Base-by-base conservation (phyloP, 306 rosid genomes). In the Argentina anserina region DNA sequence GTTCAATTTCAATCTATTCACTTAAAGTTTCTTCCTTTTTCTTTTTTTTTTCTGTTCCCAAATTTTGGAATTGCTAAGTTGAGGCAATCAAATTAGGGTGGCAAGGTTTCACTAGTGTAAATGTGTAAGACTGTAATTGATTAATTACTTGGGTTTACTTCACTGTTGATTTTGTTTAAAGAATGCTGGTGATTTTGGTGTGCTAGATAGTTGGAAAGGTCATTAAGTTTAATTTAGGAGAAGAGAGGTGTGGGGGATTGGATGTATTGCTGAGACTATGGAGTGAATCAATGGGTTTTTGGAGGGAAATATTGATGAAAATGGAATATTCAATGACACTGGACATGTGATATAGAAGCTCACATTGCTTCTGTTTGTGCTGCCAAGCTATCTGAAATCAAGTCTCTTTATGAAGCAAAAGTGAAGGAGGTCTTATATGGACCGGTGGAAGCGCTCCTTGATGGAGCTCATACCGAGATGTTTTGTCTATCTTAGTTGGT, bases 1-100 rank as follows among this genome's bases (percentile, higher is more conserved):
- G 97, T 91, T 71, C 73, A 52, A 26, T 17, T 41, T 62, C 25
- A 71, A 25, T 18, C 18, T 56, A 49, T 7, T 14, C 46, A 47
- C 67, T 45, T 26, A 33, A 21, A 59, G 26, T 70, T 75, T 59
- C 9, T 47, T 25, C 6, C 64, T 77, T 36, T 77, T 29, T 75
- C 52, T 7, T 31, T 58, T 77, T 36, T 77, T 29, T 75, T 61
- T 7, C 40, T 6, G 9, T 42, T 56, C 5, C 55, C 47, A 42
- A 42, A 18, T 49, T 20, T 18, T 18, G 55, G 55, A 20, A 2
- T 20, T 17, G 37, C 29, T 17, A 5, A 17, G 9, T 61, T 33
- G 15, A 41, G 62, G 6, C 3, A 6, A 62, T 10, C 18, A 36
- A 29, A 55, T 53, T 52, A 23, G 37, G 25, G 39, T 23, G 56